Percentiles rank a stretch among this genome's conserved stretches.
These are phyloP conservation scores for Gardenia jasminoides DNA, from an alignment of 257 asterid species.

Conservation along the genomic window DNA sequence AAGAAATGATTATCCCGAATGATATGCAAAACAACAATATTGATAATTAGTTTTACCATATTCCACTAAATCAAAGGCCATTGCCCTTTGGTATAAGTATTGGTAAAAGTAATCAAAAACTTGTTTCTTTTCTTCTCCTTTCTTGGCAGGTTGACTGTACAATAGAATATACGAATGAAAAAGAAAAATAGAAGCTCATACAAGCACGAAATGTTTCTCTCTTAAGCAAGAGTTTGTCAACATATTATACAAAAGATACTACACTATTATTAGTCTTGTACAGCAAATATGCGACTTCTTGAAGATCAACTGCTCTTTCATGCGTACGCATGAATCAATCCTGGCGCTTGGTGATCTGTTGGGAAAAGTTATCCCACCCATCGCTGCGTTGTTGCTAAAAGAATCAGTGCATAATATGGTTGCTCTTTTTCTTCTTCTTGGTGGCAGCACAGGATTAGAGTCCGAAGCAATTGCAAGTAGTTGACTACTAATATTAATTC, in stretches of 20 bases:
- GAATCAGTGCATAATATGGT: constrained; percentile 3
- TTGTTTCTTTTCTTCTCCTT: too few relatives aligned
- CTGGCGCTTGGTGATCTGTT: constrained; percentile 10
- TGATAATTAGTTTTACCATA: background rate
- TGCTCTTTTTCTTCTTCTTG: background rate
- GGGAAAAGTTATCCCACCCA: constrained; percentile 21
- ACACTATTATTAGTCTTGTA: too few relatives aligned
- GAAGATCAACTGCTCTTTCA: constrained; percentile 1
- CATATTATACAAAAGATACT: background rate
- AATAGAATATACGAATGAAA: too few relatives aligned
- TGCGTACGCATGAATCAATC: background rate
- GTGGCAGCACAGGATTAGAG: background rate
- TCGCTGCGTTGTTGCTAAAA: constrained; percentile 30
- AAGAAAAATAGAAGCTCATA: background rate
- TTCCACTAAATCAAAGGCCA: too few relatives aligned
- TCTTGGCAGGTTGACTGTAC: background rate
- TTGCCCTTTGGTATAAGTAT: too few relatives aligned
- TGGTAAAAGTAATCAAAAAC: too few relatives aligned
- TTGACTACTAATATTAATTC: background rate
- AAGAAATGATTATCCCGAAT: too few relatives aligned
- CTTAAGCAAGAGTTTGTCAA: background rate
- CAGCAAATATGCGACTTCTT: background rate
- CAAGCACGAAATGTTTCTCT: background rate
- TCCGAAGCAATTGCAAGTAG: background rate
- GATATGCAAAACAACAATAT: background rate